Percentiles rank a stretch among this genome's conserved stretches.
Evolutionary conservation across 2,329 filamentous ascomycete genomes (phyloP).

Genomic region (Phyllachora maydis): DNA sequence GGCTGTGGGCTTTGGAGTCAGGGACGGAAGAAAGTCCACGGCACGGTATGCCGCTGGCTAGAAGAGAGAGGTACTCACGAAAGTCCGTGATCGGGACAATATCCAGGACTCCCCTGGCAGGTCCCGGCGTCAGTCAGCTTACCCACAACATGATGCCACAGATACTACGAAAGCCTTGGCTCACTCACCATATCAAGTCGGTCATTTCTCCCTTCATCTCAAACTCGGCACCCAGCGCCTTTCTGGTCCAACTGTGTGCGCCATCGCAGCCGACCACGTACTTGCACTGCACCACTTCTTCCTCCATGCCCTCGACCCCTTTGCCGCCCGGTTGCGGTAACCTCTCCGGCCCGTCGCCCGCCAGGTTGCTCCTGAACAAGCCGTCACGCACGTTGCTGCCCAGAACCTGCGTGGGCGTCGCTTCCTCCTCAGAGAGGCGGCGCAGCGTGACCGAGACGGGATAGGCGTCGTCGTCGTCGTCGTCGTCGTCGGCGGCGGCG

Average conservation of each 20-base stretch:
- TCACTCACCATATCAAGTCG: slow-evolving; percentile 10
- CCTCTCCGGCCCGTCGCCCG: slow-evolving; percentile 28
- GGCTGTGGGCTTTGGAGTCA: too few relatives aligned
- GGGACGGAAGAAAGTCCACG: too few relatives aligned
- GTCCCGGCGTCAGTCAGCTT: too few relatives aligned
- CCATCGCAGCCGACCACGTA: slow-evolving; percentile 52
- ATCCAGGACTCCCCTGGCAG: slow-evolving; percentile 11
- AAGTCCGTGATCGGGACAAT: slow-evolving; percentile 11
- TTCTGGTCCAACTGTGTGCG: slow-evolving; percentile 43
- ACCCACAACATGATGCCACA: too few relatives aligned
- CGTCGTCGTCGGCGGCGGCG: too few relatives aligned
- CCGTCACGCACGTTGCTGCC: slow-evolving; percentile 22
- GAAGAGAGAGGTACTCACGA: slow-evolving; percentile 8
- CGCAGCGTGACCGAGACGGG: slow-evolving; percentile 35
- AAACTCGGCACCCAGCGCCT: slow-evolving; percentile 26
- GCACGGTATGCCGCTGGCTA: slow-evolving; percentile 11
- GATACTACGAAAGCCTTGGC: too few relatives aligned
- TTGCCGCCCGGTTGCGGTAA: too few relatives aligned
- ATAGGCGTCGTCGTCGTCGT: slow-evolving; percentile 25
- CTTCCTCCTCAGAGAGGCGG: slow-evolving; percentile 31
- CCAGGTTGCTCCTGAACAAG: slow-evolving; percentile 33
- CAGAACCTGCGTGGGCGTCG: slow-evolving; percentile 16
- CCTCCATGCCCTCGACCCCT: too few relatives aligned
- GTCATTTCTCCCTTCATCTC: slow-evolving; percentile 9
- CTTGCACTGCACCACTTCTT: slow-evolving; percentile 28